Percentiles rank a stretch among this genome's conserved stretches.
Conservation (phyloP, 116 monocot genomes). For the Zostera marina region DNA sequence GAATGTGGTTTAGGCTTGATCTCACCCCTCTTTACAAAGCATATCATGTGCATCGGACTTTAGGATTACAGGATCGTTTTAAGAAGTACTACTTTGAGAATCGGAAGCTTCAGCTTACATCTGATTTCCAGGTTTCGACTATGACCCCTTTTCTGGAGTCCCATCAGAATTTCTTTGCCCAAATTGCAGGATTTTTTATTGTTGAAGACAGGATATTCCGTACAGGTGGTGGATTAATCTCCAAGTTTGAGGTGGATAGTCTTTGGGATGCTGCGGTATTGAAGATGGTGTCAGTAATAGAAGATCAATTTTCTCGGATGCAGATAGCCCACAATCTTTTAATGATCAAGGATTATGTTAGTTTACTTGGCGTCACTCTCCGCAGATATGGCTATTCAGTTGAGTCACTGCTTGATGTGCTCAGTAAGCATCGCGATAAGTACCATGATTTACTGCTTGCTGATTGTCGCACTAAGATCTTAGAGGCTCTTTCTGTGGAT, state of each 20-base stretch:
- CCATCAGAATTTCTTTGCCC: conserved; percentile 94
- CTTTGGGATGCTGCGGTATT: conserved; percentile 86
- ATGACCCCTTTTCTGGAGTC: conserved; percentile 91
- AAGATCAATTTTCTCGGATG: conserved; percentile 97
- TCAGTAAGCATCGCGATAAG: conserved; percentile 79
- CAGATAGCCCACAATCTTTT: conserved; percentile 91
- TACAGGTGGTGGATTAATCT: conserved; percentile 70
- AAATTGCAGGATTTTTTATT: conserved; percentile 97
- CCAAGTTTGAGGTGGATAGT: conserved; percentile 55
- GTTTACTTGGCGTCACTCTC: conserved; percentile 64
- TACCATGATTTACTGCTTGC: conserved; percentile 90
- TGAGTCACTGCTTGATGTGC: conserved; percentile 69
- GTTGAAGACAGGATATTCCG: conserved; percentile 83
- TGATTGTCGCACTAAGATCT: conserved; percentile 77
- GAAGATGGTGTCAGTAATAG: conserved; percentile 92
- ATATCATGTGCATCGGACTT: conserved; percentile 74
- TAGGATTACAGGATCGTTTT: conserved; percentile 69
- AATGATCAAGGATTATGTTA: conserved; percentile 89
- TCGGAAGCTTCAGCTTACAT: conserved; percentile 94
- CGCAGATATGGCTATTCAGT: conserved; percentile 73
- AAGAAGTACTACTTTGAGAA: conserved; percentile 90
- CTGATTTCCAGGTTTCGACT: conserved; percentile 92
- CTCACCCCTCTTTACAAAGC: conserved; percentile 82
- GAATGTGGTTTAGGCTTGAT: conserved; percentile 26
- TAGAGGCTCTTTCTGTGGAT: conserved; percentile 68